phyloP scores from a whole-genome alignment of 495 filamentous ascomycete genomes.

The Aspergillus steynii region DNA sequence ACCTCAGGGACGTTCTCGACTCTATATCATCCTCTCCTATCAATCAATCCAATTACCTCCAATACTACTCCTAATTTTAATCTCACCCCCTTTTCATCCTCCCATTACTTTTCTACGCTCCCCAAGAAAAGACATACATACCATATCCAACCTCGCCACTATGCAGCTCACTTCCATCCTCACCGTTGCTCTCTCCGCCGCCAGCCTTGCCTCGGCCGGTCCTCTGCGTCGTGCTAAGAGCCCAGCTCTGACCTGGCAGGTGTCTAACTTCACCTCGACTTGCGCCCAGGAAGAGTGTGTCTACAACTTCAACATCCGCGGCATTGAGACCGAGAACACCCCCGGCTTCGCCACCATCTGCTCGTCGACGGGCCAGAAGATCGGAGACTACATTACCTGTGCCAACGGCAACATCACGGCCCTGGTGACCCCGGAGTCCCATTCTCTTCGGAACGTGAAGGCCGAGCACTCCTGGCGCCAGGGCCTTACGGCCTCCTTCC shows the following conservation, averaged over 20 bases:
- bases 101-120: background rate
- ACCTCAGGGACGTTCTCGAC: background rate
- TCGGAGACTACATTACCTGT: slow-evolving; percentile 25
- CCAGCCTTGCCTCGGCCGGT: slow-evolving; percentile 26
- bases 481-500: slow-evolving; percentile 17
- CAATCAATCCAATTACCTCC: background rate
- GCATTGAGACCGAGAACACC: slow-evolving; percentile 26
- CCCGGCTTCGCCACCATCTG: slow-evolving; percentile 46
- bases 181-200: slow-evolving; percentile 31
- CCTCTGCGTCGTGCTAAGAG: slow-evolving; percentile 20
- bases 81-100: background rate
- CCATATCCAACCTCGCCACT: slow-evolving; percentile 11
- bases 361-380: slow-evolving; percentile 25
- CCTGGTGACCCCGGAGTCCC: slow-evolving; percentile 20
- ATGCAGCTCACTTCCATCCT: slow-evolving; percentile 39
- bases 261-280: slow-evolving; percentile 33
- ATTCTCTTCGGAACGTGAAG: slow-evolving; percentile 36
- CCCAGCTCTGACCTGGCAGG: slow-evolving; percentile 33
- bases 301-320: slow-evolving; percentile 40
- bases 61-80: background rate
- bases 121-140: background rate
- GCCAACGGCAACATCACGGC: slow-evolving; percentile 30
- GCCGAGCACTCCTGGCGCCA: slow-evolving; percentile 36
- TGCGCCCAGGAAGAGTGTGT: slow-evolving; percentile 38
- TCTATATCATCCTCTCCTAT: background rate